A percentile compares a stretch with the other conserved stretches of the same genome.
These are phyloP conservation scores for Cordyceps sp. DNA, from an alignment of 2,329 filamentous ascomycete species.

Conservation along the genomic window DNA sequence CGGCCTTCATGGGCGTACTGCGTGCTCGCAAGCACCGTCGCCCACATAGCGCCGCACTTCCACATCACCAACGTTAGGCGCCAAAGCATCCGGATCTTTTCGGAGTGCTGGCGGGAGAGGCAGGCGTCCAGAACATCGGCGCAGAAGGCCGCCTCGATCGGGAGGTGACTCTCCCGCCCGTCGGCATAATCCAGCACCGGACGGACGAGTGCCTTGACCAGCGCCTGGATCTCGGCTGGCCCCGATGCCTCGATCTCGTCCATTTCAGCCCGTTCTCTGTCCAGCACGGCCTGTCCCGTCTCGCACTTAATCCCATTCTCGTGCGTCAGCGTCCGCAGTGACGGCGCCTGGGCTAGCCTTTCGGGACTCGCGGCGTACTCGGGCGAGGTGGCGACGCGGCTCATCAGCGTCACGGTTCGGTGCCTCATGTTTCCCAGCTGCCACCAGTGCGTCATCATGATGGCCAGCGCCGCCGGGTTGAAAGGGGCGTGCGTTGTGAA, in stretches of 20 bases:
- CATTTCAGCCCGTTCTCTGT: too few species aligned
- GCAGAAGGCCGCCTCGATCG: not conserved
- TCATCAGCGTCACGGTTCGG: slow-evolving; percentile 2
- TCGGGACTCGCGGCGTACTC: not conserved
- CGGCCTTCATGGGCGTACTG: slow-evolving; percentile 1
- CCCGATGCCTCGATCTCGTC: too few species aligned
- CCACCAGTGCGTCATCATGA: slow-evolving; percentile 5
- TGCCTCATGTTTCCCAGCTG: slow-evolving; percentile 3
- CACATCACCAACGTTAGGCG: slow-evolving; percentile 2
- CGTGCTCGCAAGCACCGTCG: slow-evolving; percentile 1
- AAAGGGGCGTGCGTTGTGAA: slow-evolving; percentile 2
- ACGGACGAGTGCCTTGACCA: not conserved
- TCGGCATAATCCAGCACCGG: not conserved
- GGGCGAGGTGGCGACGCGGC: slow-evolving; percentile 1
- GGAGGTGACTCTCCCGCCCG: not conserved
- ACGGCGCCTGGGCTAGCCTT: not conserved
- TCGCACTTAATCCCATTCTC: not conserved
- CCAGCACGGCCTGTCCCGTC: not conserved
- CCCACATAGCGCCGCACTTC: slow-evolving; percentile 4
- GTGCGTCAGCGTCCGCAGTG: not conserved
- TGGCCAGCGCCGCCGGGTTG: slow-evolving; percentile 2
- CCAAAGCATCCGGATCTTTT: slow-evolving; percentile 4
- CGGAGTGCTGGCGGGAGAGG: not conserved
- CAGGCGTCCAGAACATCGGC: slow-evolving; percentile 1
- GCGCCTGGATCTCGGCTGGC: not conserved